Conservation (phyloP, 345 rosid species). For the Eucalyptus cloeziana region DNA sequence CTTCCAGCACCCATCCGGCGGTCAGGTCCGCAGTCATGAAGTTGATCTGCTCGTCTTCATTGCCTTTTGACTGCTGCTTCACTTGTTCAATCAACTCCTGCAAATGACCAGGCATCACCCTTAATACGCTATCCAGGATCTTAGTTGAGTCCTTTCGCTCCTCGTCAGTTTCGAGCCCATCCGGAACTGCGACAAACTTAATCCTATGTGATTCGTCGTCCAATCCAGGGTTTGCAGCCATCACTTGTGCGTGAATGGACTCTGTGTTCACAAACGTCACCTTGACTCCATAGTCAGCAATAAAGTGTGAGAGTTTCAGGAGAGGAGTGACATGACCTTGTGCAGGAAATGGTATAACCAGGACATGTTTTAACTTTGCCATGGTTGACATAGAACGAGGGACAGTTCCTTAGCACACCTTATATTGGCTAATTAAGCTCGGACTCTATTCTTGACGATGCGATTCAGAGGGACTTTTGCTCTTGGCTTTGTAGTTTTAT, state of each 20-base stretch:
- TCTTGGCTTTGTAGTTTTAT: background rate
- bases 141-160: background rate
- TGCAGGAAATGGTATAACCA: background rate
- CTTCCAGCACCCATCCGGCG: slow-evolving; percentile 3
- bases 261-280: background rate
- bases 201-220: background rate
- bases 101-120: slow-evolving; percentile 7
- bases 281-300: background rate
- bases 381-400: background rate
- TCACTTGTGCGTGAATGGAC: background rate
- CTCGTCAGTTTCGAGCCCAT: slow-evolving; percentile 5
- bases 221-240: background rate
- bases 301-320: background rate
- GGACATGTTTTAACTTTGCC: background rate
- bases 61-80: background rate
- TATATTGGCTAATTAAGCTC: background rate
- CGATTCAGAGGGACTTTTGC: background rate
- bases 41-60: background rate
- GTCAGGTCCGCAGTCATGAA: slow-evolving; percentile 5
- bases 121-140: background rate
- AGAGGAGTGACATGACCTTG: background rate
- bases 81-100: background rate
- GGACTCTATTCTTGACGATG: background rate
- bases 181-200: slow-evolving; percentile 4
- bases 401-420: background rate